Percentiles rank a stretch among this genome's conserved stretches.
These are phyloP conservation scores for Reutealis trisperma DNA, from an alignment of 345 rosid genomes.

Conservation along the genomic window DNA sequence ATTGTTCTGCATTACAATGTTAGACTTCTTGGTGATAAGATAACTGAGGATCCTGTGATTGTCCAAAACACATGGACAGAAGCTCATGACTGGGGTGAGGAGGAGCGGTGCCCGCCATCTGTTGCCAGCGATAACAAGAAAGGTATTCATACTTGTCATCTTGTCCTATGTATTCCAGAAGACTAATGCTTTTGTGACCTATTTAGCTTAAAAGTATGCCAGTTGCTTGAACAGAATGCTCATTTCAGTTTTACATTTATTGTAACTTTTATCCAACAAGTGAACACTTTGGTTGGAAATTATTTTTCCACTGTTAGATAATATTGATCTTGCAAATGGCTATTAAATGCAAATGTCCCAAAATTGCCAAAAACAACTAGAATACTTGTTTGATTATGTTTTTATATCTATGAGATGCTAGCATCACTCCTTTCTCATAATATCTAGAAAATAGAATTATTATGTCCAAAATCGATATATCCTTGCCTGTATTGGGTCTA, in stretches of 20 bases:
- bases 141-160: slow-evolving; percentile 42
- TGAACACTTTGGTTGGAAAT: too few species aligned
- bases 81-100: slow-evolving; percentile 91
- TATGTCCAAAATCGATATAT: neutral
- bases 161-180: neutral
- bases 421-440: too few species aligned
- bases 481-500: neutral
- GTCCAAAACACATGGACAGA: slow-evolving; percentile 96
- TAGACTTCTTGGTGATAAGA: slow-evolving; percentile 92
- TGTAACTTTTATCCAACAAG: too few species aligned
- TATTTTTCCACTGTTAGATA: too few species aligned
- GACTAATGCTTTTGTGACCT: too few species aligned
- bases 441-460: neutral
- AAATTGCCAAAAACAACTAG: neutral
- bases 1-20: slow-evolving; percentile 87
- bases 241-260: neutral
- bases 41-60: slow-evolving; percentile 92
- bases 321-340: too few species aligned
- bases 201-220: too few species aligned
- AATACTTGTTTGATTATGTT: neutral
- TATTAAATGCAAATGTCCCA: too few species aligned
- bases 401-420: neutral
- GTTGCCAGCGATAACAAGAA: slow-evolving; percentile 62
- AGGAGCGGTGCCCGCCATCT: slow-evolving; percentile 92
- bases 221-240: neutral